These are phyloP conservation scores for Solanum hybrid DNA, from an alignment of 305 asterid genomes.

Conservation along the genomic window DNA sequence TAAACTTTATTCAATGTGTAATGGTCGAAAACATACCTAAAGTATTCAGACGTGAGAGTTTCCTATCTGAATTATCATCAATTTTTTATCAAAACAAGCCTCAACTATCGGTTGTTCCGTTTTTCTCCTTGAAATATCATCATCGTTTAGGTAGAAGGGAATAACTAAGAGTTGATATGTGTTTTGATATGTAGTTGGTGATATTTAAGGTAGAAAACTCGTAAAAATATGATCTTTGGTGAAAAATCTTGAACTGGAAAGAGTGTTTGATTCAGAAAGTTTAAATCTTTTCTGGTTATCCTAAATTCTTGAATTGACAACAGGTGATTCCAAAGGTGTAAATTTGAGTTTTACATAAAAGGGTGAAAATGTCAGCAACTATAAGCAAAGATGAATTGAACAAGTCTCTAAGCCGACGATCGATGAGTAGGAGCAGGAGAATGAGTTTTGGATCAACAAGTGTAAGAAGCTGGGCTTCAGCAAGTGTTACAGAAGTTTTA, in stretches of 20 bases:
- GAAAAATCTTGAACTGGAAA: not conserved
- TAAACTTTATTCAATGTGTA: not conserved
- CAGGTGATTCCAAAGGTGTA: not conserved
- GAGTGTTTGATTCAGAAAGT: not conserved
- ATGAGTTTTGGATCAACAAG: conserved; percentile 47
- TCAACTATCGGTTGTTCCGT: not conserved
- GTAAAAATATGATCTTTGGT: not conserved
- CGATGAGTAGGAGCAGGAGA: conserved; percentile 36
- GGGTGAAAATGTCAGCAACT: conserved; percentile 26
- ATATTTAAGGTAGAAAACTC: not conserved
- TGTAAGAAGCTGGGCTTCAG: conserved; percentile 64
- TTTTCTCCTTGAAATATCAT: not conserved
- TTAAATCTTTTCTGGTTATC: not conserved
- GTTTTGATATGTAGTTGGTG: not conserved
- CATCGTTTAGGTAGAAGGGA: not conserved
- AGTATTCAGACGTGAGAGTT: not conserved
- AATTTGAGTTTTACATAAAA: not conserved
- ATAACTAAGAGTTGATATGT: not conserved
- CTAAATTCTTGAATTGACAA: not conserved
- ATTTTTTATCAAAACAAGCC: not conserved
- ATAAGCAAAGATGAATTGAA: conserved; percentile 17
- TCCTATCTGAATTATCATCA: not conserved
- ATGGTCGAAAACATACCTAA: not conserved
- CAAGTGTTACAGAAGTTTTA: conserved; percentile 47
- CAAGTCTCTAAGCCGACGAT: conserved; percentile 45